Evolutionary conservation across 768 basidiomycete species (phyloP).

Genomic region (Suillus luteus): DNA sequence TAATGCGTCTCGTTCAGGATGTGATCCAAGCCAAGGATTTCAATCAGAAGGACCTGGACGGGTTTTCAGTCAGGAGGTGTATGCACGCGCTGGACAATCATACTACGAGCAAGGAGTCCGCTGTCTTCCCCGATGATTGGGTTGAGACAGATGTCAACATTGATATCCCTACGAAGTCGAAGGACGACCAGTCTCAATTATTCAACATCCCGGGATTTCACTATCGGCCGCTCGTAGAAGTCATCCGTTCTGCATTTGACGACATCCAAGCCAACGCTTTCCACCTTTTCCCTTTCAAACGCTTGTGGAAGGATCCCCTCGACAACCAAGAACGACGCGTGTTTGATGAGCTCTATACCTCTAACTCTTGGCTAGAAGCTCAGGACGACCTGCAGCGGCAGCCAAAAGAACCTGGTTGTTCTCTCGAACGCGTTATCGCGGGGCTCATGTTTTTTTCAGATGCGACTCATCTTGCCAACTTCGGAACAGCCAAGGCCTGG

Average conservation of each 20-base stretch:
- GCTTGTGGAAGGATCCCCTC: slow-evolving; percentile 13
- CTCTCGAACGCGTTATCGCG: no score
- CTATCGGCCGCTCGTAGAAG: slow-evolving; percentile 18
- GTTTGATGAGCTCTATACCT: no score
- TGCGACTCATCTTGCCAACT: no score
- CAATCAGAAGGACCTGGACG: slow-evolving; percentile 7
- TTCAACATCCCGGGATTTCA: slow-evolving; percentile 19
- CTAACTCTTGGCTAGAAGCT: no score
- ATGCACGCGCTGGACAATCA: not conserved
- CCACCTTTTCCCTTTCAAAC: slow-evolving; percentile 29
- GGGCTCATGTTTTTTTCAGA: no score
- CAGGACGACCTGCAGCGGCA: no score
- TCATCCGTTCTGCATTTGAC: slow-evolving; percentile 16
- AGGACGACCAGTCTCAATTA: not conserved
- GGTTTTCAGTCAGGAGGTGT: not conserved
- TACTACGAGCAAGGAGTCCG: no score
- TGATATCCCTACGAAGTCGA: not conserved
- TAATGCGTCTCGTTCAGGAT: slow-evolving; percentile 7
- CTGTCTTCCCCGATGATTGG: slow-evolving; percentile 1
- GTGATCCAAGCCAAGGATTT: slow-evolving; percentile 16
- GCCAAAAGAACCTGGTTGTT: no score
- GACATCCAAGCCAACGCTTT: slow-evolving; percentile 14
- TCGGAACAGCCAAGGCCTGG: no score
- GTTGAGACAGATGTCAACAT: slow-evolving; percentile 13
- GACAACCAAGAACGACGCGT: no score